phyloP scores from a whole-genome alignment of 1,284 basidiomycete species.

The Uromyces viciae-fabae region DNA sequence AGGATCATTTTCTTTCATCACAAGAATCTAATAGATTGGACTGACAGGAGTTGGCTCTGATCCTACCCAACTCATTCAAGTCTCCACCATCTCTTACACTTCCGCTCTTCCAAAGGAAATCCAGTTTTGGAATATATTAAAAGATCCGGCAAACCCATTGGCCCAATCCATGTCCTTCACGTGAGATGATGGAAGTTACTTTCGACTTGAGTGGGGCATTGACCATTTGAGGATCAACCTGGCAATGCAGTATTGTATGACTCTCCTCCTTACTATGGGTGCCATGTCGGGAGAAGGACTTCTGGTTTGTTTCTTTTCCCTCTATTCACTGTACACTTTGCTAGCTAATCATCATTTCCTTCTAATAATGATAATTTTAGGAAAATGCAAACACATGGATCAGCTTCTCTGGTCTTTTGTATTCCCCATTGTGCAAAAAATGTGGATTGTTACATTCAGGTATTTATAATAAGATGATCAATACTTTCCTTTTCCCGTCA shows the following conservation, averaged over 20 bases:
- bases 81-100: slow-evolving; percentile 59
- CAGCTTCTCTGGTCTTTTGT: slow-evolving; percentile 35
- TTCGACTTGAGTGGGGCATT: slow-evolving; percentile 25
- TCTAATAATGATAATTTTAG: too few relatives aligned
- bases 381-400: slow-evolving; percentile 43
- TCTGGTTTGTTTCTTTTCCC: slow-evolving; percentile 4
- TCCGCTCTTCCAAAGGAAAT: slow-evolving; percentile 69
- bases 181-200: slow-evolving; percentile 34
- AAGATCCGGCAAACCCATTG: slow-evolving; percentile 69
- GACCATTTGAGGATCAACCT: slow-evolving; percentile 19
- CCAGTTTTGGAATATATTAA: slow-evolving; percentile 89
- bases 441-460: slow-evolving; percentile 39
- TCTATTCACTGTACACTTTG: neutral
- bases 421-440: slow-evolving; percentile 27
- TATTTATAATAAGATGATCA: neutral
- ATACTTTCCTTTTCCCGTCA: neutral
- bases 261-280: neutral
- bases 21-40: too few relatives aligned
- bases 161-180: slow-evolving; percentile 20
- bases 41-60: slow-evolving; percentile 31
- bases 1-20: too few relatives aligned
- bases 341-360: neutral
- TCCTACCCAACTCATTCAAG: slow-evolving; percentile 66
- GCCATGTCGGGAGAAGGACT: slow-evolving; percentile 34
- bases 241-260: slow-evolving; percentile 14